phyloP scores from a whole-genome alignment of 768 basidiomycete genomes.

The Tylopilus balloui region DNA sequence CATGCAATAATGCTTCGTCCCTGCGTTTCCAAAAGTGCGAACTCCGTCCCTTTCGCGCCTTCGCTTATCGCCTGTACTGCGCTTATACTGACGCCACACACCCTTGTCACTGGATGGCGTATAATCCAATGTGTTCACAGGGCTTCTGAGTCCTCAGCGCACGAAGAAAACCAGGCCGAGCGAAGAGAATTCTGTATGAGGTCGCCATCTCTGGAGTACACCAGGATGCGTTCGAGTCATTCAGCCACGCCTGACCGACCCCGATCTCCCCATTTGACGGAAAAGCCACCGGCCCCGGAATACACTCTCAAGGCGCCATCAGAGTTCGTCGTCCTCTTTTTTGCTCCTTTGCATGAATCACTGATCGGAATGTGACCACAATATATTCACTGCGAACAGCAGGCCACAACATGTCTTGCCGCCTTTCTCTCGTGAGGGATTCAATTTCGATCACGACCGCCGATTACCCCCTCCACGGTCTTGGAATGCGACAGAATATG shows the following conservation, averaged over 20 bases:
- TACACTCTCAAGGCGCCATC: slow-evolving; percentile 21
- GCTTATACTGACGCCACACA: slow-evolving; percentile 32
- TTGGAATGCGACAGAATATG: slow-evolving; percentile 25
- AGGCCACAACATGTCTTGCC: slow-evolving; percentile 33
- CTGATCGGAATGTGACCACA: slow-evolving; percentile 25
- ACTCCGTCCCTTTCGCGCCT: slow-evolving; percentile 13
- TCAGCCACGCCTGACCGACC: slow-evolving; percentile 14
- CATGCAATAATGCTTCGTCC: slow-evolving; percentile 11
- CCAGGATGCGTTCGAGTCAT: slow-evolving; percentile 20
- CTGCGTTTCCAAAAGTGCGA: slow-evolving; percentile 10
- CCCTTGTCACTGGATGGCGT: slow-evolving; percentile 17
- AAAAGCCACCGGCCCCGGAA: slow-evolving; percentile 20
- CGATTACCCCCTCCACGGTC: slow-evolving; percentile 31
- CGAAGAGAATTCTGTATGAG: slow-evolving; percentile 13
- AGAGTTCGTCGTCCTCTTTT: slow-evolving; percentile 23
- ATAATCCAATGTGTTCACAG: slow-evolving; percentile 21
- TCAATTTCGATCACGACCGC: slow-evolving; percentile 33
- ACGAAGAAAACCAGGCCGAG: slow-evolving; percentile 18
- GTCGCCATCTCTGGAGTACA: slow-evolving; percentile 21
- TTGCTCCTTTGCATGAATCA: slow-evolving; percentile 7
- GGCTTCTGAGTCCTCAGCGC: slow-evolving; percentile 30
- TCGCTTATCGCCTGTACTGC: slow-evolving; percentile 23
- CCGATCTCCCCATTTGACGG: slow-evolving; percentile 18
- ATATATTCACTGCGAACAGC: slow-evolving; percentile 27
- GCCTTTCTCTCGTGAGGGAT: slow-evolving; percentile 30